A percentile compares a stretch with the other conserved stretches of the same genome.
Conservation (phyloP, 768 basidiomycete genomes). For the Trametes elegans region DNA sequence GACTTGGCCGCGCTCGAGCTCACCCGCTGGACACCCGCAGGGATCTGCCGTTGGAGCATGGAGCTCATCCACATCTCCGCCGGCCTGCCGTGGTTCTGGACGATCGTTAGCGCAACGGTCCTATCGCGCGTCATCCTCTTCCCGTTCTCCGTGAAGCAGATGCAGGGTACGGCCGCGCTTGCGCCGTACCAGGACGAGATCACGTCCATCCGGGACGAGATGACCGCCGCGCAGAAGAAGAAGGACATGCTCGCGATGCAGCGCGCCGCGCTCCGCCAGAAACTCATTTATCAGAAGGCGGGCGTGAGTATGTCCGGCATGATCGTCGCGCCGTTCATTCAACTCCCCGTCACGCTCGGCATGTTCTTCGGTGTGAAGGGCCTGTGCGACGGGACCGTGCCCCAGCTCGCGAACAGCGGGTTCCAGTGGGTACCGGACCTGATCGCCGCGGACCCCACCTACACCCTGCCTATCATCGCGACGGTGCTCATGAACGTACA, state of each 20-base stretch:
- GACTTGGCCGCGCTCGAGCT: conserved; percentile 72
- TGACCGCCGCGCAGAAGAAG: conserved; percentile 33
- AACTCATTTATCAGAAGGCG: conserved; percentile 57
- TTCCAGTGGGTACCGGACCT: conserved; percentile 73
- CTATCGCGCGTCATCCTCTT: conserved; percentile 60
- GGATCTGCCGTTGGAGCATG: conserved; percentile 57
- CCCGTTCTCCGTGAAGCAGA: conserved; percentile 55
- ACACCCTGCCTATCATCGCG: conserved; percentile 61
- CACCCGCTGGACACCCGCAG: conserved; percentile 60
- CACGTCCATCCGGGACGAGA: conserved; percentile 49
- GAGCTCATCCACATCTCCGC: conserved; percentile 69
- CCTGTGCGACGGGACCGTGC: conserved; percentile 69
- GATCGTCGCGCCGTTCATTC: conserved; percentile 58
- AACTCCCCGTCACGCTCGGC: conserved; percentile 74
- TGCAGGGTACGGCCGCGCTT: conserved; percentile 59
- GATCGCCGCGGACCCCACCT: conserved; percentile 74
- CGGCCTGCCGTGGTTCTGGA: conserved; percentile 81
- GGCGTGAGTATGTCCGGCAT: conserved; percentile 60
- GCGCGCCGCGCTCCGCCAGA: conserved; percentile 43
- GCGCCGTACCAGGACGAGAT: conserved; percentile 59
- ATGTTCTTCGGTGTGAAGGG: conserved; percentile 80
- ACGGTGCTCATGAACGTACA: conserved; percentile 65
- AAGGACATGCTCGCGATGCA: conserved; percentile 42
- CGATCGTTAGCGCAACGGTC: conserved; percentile 65
- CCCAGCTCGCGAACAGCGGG: conserved; percentile 76